These are phyloP conservation scores for Eremochloa ophiuroides DNA, from an alignment of 176 grass and related monocot genomes.

Conservation along the genomic window DNA sequence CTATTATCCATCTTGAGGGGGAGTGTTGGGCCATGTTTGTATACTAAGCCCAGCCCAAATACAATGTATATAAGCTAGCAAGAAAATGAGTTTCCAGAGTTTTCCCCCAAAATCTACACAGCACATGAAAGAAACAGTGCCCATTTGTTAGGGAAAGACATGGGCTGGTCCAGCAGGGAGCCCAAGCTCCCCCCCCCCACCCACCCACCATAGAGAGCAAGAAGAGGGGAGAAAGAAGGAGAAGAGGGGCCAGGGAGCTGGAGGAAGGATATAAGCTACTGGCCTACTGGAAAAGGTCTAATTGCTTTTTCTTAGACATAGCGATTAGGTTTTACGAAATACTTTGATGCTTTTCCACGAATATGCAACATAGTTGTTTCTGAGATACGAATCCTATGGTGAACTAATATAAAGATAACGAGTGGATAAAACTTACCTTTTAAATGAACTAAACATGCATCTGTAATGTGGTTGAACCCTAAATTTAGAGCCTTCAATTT, in stretches of 20 bases:
- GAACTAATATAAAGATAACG: neutral
- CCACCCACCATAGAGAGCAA: neutral
- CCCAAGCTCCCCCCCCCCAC: neutral
- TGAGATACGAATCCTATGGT: neutral
- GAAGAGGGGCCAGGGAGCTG: neutral
- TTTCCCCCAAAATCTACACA: no score
- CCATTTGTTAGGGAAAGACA: neutral
- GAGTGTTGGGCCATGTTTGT: no score
- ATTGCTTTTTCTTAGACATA: slow-evolving; percentile 19
- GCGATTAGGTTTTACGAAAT: neutral
- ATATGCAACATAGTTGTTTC: neutral
- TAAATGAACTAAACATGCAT: slow-evolving; percentile 77
- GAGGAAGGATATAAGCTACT: neutral
- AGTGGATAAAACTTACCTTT: slow-evolving; percentile 37
- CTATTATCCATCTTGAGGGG: no score
- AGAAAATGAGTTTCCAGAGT: no score
- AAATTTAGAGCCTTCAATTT: slow-evolving; percentile 79
- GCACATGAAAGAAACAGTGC: slow-evolving; percentile 3
- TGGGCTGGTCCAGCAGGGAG: neutral
- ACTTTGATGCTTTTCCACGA: neutral
- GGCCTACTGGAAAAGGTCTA: neutral
- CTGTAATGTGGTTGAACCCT: slow-evolving; percentile 85
- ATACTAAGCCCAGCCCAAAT: no score
- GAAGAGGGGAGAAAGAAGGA: neutral
- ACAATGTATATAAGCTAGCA: no score